Evolutionary conservation across 2,329 filamentous ascomycete genomes (phyloP), one percentile per base, ranked within the genome.

Genomic region (Aspergillus puulaauensis): DNA sequence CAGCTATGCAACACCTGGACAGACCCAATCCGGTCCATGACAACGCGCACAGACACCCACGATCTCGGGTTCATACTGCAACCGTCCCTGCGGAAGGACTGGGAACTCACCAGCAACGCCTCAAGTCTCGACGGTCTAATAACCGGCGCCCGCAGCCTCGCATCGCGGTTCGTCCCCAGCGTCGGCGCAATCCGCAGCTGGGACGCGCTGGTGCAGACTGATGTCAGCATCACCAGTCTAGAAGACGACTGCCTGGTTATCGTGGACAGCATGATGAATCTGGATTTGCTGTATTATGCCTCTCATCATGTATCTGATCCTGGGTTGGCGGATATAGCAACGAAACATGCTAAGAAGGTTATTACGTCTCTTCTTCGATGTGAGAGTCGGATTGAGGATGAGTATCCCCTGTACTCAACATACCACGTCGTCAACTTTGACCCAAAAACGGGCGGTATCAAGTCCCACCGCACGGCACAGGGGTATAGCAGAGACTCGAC

Each of bases 31-130:
- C 58, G 63, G n/a, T 24, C 39, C 6, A 64, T 64, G 60, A 41
- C 50, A 15, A 31, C 45, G 4, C 76, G 80, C 24, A 83, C 74
- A 7, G 79, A 83, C 57, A 83, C 81, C 0, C 82, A 84, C 59
- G 82, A 84, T 49, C 75, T 84, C 62, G 79, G 79, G 0, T 84
- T 84, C 60, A 82, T 84, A 4, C 72, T 82, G 2, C 73, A 78
- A 61, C 80, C 81, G 0, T 75, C 79, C 0, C 61, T 83, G 1
- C 73, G 76, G 12, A 68, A 73, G 27, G 77, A 80, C 51, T 83
- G 77, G 76, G 80, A 83, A 55, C 64, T 82, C 4, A 78, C 74
- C 3, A 54, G 57, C 19, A 63, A 64, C 27, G 5, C 45, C 3
- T 23, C 37, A 3, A 64, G 56, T 17, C 52, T 66, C 1, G 14